Base-by-base conservation (phyloP, 2,329 filamentous ascomycete species). In the Fusarium equiseti region DNA sequence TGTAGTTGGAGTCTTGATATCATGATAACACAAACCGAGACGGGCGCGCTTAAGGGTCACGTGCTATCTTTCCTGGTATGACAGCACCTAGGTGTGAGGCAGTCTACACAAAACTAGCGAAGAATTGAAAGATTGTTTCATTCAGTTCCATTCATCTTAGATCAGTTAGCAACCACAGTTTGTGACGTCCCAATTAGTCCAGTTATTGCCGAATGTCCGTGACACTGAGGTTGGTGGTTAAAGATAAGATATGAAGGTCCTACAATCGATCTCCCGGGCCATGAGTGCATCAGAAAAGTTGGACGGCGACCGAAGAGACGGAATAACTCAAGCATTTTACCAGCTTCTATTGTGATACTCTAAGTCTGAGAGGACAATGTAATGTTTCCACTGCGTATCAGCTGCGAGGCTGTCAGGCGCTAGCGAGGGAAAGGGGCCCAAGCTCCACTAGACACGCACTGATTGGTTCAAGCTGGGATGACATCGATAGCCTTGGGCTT, bases 401-500 rank as follows among this genome's bases (percentile, higher is more conserved):
- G 31, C 31, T 53, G 50, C 50, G 16, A 53, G 50, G 50, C 50
- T 53, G 15, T n/a, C 10, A 42, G 44, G 24, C 44, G 22, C 44
- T 50, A 57, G 10, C 6, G 7, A 29, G 13, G n/a, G 8, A 12
- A 10, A 31, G 35, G 58, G 62, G 62, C 11, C 45, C 38, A 46
- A 59, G 60, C 62, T 59, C 40, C 44, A 13, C 8, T 45, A 9
- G 3, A 16, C 5, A 5, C 20, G 7, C 29, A 24, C 11, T 58
- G 38, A 63, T 63, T 63, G 58, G 60, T 20, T 12, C 3, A 54
- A 27, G 24, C 38, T 35, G 27, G 8, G 11, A 63, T 63, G 42
- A 63, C 59, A 63, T 46, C 27, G 48, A 16, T 48, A 40, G 40
- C 46, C 57, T 61, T 22, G 53, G 31, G 42, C 59, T 43, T 35